Evolutionary conservation across 352 stramenopile genomes (phyloP), one percentile per base, ranked within the genome.

Genomic region (Phytophthora nicotianae): DNA sequence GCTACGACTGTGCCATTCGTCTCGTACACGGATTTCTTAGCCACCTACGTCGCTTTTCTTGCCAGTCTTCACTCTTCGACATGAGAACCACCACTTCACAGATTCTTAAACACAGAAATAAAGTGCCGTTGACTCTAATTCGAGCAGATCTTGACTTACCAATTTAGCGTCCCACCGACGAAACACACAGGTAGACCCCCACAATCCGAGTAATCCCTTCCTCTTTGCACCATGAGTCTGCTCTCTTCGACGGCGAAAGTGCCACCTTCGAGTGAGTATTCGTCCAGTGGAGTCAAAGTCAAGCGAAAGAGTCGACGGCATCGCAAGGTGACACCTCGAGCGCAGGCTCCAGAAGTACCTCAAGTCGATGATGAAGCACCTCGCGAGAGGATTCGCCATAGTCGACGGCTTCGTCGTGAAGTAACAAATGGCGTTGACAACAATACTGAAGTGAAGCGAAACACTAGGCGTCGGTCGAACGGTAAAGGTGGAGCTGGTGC

Each of bases 11-110:
- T 43, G 0, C 67, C 77, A 0, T 91, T 83, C 41, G 52, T 90
- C 3, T 79, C 62, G 2, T 91, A 90, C 42, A 91, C 80, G 0
- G 83, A 91, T 37, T 91, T 91, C 21, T 68, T 91, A 7, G 70
- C 80, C 0, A 79, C 65, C 57, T 88, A 79, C 47, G 75, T 89
- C 0, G 83, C 80, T 1, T 79, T 77, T 32, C 58, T 88, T 4
- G 48, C 75, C 21, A 57, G 46, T 7, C 41, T 65, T 17, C 65
- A 76, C 54, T 49, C 48, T 16, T 65, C 46, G 61, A 26, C 21
- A 55, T 66, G 41, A 65, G 33, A 46, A 29, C 14, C 38, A 48
- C 19, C 43, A 50, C 16, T 42, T 55, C 38, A 53, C 13, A 50
- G 42, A 9, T 35, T 14, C 5, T 9, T 13, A 35, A 5, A 13